These are phyloP conservation scores for Podaxis sp. DNA, from an alignment of 768 basidiomycete genomes.

Conservation along the genomic window DNA sequence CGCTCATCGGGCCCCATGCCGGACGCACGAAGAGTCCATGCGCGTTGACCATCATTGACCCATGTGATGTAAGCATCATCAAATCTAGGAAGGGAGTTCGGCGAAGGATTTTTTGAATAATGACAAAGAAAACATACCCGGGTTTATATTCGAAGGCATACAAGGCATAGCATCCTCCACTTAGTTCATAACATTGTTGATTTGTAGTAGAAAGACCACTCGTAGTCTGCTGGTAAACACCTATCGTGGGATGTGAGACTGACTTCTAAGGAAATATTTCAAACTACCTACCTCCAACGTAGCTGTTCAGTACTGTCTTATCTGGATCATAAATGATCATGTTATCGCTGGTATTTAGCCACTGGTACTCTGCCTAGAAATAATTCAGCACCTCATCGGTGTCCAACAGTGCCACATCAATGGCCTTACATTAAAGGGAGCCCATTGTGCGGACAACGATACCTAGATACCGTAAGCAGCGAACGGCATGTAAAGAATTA, in stretches of 20 bases:
- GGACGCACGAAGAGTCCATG: conserved; percentile 56
- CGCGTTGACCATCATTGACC: conserved; percentile 54
- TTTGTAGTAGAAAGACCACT: conserved; percentile 64
- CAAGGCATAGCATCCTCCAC: conserved; percentile 31
- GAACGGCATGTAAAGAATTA: background rate
- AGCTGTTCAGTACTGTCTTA: conserved; percentile 50
- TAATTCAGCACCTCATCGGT: background rate
- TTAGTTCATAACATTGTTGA: conserved; percentile 58
- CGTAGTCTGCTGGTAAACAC: conserved; percentile 59
- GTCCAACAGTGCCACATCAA: conserved; percentile 24
- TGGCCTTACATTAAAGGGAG: conserved; percentile 57
- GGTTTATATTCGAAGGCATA: conserved; percentile 52
- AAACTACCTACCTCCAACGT: conserved; percentile 54
- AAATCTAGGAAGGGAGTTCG: conserved; percentile 33
- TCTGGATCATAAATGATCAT: conserved; percentile 45
- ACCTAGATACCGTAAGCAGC: conserved; percentile 28
- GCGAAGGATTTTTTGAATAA: background rate
- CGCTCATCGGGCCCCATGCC: conserved; percentile 50
- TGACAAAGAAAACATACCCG: conserved; percentile 28
- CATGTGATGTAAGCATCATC: conserved; percentile 65
- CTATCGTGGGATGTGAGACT: background rate
- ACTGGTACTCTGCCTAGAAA: conserved; percentile 45
- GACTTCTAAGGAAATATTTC: background rate
- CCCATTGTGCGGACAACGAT: conserved; percentile 50
- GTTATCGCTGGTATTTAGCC: conserved; percentile 46